phyloP scores from a whole-genome alignment of 139 green algal genomes.

The Chlorella sp. region DNA sequence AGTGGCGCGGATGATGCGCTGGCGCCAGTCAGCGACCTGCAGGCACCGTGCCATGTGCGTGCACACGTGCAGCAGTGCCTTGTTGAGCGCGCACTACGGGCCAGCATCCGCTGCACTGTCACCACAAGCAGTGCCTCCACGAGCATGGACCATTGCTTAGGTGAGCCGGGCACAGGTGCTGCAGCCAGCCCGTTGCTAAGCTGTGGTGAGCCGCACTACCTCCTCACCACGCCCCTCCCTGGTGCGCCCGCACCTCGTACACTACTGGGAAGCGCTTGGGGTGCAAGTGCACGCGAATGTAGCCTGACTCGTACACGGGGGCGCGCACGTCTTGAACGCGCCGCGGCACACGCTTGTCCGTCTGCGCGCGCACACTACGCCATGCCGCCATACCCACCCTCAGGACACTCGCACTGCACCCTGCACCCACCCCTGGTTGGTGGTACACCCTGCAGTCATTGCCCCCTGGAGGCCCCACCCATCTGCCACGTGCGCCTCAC shows the following conservation, averaged over 20 bases:
- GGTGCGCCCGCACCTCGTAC: conserved; percentile 28
- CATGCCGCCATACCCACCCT: no score
- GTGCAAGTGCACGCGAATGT: conserved; percentile 67
- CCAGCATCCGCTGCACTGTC: neutral
- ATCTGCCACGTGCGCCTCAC: no score
- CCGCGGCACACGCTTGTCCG: conserved; percentile 5
- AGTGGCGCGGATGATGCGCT: conserved; percentile 35
- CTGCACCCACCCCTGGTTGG: no score
- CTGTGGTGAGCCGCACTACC: neutral
- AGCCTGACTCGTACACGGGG: conserved; percentile 28
- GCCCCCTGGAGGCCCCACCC: no score
- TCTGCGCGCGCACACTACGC: no score
- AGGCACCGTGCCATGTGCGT: neutral
- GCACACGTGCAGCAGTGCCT: neutral
- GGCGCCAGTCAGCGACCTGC: conserved; percentile 12
- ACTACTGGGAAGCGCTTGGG: conserved; percentile 69
- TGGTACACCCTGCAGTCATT: no score
- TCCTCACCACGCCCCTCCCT: neutral
- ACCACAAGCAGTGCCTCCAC: neutral
- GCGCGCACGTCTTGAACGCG: neutral
- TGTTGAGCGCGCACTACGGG: neutral
- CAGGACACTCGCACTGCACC: no score
- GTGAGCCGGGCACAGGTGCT: no score
- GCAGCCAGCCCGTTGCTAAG: no score
- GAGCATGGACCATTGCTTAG: no score